Conservation (phyloP, 208 protist species). For the Leishmania major region DNA sequence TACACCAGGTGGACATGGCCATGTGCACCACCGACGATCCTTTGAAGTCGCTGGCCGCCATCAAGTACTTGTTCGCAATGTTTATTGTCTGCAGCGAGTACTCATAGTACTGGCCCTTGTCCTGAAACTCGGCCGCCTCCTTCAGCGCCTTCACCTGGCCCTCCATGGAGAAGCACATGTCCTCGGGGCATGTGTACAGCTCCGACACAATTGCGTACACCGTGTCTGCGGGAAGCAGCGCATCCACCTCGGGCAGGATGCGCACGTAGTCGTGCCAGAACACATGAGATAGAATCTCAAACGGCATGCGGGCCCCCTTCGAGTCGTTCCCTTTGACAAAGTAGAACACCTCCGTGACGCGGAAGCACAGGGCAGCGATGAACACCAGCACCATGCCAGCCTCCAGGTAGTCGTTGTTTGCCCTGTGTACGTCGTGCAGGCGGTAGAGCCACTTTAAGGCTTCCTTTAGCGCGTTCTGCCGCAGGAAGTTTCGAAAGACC, state of each 20-base stretch:
- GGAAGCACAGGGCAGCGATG: slow-evolving; percentile 83
- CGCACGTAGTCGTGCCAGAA: slow-evolving; percentile 94
- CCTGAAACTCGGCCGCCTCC: slow-evolving; percentile 80
- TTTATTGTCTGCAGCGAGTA: slow-evolving; percentile 66
- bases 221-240: slow-evolving; percentile 62
- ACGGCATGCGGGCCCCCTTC: slow-evolving; percentile 78
- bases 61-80: slow-evolving; percentile 70
- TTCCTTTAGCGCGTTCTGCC: slow-evolving; percentile 80
- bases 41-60: slow-evolving; percentile 63
- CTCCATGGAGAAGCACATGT: slow-evolving; percentile 80
- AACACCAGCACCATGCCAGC: slow-evolving; percentile 89
- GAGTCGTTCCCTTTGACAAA: slow-evolving; percentile 65
- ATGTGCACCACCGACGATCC: slow-evolving; percentile 55
- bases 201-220: slow-evolving; percentile 81
- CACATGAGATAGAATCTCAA: slow-evolving; percentile 65
- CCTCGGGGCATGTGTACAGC: slow-evolving; percentile 79
- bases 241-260: slow-evolving; percentile 79
- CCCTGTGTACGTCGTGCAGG: slow-evolving; percentile 81
- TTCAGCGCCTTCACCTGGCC: slow-evolving; percentile 81
- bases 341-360: slow-evolving; percentile 89
- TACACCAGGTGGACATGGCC: slow-evolving; percentile 80
- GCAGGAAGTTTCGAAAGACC: slow-evolving; percentile 81
- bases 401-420: slow-evolving; percentile 71
- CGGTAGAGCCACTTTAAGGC: slow-evolving; percentile 85
- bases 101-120: slow-evolving; percentile 85